Evolutionary conservation across 495 filamentous ascomycete genomes (phyloP).

Genomic region (Aspergillus sparsus): DNA sequence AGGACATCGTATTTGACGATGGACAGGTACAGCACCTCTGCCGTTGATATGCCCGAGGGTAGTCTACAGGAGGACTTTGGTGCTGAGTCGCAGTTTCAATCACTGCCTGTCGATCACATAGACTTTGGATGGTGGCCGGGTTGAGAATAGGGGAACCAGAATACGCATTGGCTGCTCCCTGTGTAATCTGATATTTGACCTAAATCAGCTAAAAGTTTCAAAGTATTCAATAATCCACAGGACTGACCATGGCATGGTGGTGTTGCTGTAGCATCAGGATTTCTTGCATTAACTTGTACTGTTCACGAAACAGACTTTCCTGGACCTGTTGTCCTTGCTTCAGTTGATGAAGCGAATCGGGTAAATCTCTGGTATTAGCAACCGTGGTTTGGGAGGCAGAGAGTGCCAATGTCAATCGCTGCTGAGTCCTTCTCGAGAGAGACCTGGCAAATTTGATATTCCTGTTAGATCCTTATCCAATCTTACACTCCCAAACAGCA

Average conservation of each 20-base stretch:
- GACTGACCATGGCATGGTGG: too few species aligned
- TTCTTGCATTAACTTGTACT: not conserved
- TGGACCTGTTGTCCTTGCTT: not conserved
- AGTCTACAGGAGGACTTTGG: too few species aligned
- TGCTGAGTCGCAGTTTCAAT: too few species aligned
- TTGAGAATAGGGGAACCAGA: too few species aligned
- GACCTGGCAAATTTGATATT: not conserved
- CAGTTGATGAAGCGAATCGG: not conserved
- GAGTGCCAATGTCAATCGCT: not conserved
- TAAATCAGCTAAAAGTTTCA: too few species aligned
- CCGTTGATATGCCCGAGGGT: not conserved
- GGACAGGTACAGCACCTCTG: not conserved
- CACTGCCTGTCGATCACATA: too few species aligned
- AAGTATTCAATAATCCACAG: too few species aligned
- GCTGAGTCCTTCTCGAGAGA: not conserved
- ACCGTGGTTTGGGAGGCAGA: not conserved
- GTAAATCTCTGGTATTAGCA: not conserved
- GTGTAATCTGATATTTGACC: too few species aligned
- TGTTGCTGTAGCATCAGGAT: too few species aligned
- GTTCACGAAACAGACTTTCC: not conserved
- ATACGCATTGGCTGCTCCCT: too few species aligned
- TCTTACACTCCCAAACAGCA: too few species aligned
- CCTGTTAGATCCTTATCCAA: not conserved
- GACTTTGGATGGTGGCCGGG: too few species aligned
- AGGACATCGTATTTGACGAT: not conserved